Conservation (phyloP, 352 stramenopile genomes). For the Pythium biforme region DNA sequence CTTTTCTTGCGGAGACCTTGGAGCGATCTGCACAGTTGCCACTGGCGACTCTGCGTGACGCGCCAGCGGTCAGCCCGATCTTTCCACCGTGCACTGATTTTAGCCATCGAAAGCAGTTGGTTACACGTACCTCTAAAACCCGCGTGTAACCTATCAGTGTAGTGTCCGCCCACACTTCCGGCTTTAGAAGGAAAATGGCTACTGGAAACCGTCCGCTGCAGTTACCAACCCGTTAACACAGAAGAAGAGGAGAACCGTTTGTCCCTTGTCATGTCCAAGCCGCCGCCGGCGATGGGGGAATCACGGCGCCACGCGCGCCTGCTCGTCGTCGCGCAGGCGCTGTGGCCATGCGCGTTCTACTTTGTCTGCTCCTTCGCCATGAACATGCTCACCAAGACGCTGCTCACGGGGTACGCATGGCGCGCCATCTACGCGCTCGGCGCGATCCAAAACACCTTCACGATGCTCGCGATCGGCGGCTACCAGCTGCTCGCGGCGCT, state of each 20-base stretch:
- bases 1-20: too few species aligned
- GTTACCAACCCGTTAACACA: background rate
- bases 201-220: too few species aligned
- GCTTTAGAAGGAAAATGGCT: background rate
- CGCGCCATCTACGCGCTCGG: constrained; percentile 57
- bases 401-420: constrained; percentile 66
- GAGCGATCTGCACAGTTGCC: background rate
- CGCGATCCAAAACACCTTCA: constrained; percentile 65
- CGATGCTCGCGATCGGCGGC: constrained; percentile 37
- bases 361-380: constrained; percentile 66
- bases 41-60: too few species aligned
- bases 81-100: too few species aligned
- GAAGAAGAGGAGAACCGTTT: background rate
- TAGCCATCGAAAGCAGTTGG: too few species aligned
- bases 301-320: background rate
- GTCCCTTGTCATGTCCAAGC: background rate
- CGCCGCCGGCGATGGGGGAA: too few species aligned
- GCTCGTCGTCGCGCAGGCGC: constrained; percentile 24
- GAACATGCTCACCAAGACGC: constrained; percentile 76
- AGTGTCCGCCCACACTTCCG: background rate
- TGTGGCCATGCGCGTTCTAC: constrained; percentile 70
- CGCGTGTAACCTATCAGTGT: background rate
- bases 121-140: background rate
- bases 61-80: too few species aligned
- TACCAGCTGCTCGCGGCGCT: constrained; percentile 28